Percentiles rank a stretch among this genome's conserved stretches.
Evolutionary conservation across 257 asterid species (phyloP).

Genomic region (Scutellaria baicalensis): DNA sequence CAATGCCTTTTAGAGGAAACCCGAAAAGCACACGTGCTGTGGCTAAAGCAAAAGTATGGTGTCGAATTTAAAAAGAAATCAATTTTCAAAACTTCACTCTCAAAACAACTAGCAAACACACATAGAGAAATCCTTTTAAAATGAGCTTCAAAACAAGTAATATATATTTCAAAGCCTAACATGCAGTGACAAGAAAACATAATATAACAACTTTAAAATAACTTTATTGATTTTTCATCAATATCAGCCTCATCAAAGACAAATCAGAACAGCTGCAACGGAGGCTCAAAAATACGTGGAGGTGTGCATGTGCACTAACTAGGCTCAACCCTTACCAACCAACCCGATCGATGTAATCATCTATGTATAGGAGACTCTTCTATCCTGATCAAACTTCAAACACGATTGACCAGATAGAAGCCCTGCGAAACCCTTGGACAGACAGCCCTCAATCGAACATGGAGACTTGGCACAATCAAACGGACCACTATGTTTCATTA

Average conservation of each 20-base stretch:
- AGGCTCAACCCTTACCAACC: neutral
- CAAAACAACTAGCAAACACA: no score
- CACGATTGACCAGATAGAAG: constrained; percentile 55
- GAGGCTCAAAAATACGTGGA: neutral
- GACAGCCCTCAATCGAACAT: constrained; percentile 71
- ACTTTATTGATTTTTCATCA: constrained; percentile 6
- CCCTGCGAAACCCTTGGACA: constrained; percentile 75
- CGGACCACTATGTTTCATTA: constrained; percentile 26
- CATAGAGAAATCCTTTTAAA: neutral
- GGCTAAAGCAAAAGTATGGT: no score
- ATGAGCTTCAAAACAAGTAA: neutral
- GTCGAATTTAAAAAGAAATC: no score
- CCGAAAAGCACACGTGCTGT: no score
- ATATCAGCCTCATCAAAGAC: neutral
- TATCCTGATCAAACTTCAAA: constrained; percentile 40
- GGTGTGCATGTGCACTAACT: neutral
- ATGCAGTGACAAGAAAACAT: neutral
- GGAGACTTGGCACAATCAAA: constrained; percentile 37
- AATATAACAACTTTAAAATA: neutral
- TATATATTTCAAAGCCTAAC: neutral
- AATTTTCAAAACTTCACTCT: neutral
- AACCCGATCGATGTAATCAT: neutral
- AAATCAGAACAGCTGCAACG: neutral
- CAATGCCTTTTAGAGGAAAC: no score
- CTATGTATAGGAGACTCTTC: constrained; percentile 41